Evolutionary conservation across 2,329 filamentous ascomycete species (phyloP), one percentile per base, ranked within the genome.

Genomic region (Claviceps quebecensis): DNA sequence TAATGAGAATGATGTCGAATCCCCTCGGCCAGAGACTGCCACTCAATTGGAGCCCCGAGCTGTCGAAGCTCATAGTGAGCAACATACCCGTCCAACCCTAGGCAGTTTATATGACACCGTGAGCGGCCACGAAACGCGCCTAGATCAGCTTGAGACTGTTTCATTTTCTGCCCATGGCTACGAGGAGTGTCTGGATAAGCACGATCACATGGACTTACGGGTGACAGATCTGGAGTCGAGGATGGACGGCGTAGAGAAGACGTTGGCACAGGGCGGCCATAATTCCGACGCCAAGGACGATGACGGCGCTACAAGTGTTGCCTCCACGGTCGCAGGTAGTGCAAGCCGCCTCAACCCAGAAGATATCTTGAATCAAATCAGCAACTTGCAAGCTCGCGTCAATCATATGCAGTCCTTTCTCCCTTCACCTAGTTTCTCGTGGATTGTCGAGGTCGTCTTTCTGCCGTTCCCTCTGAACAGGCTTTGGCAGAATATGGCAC

Each of bases 401-500:
- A 65, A 70, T 34, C 70, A 77, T 44, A 69, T 87, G 9, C 81
- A 85, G 62, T 73, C 74, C 5, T 69, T 76, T 9, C 65, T 80
- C 34, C 84, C 86, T n/a, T 80, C 83, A 0, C 70, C 71, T 29
- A 66, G 68, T 43, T 72, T 77, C 41, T 83, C 85, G 0, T 89
- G 85, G 83, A 78, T 85, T 56, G 69, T 91, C 1, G 85, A 90
- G 60, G 82, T 90, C 4, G 80, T 90, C 1, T 80, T 89, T 52
- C 64, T 90, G 7, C 86, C 86, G 1, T 91, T 87, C 63, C 72
- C 75, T 1, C 66, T 81, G 6, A 77, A 73, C 57, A 73, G 71
- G 22, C 58, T 81, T 5, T 81, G 78, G 78, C 68, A 76, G 53
- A 68, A 69, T 45, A 63, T 69, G 4, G 62, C 69, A 54, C 70